These are phyloP conservation scores for Cladosporium oxysporum DNA, from an alignment of 2,329 filamentous ascomycete genomes.

Conservation along the genomic window DNA sequence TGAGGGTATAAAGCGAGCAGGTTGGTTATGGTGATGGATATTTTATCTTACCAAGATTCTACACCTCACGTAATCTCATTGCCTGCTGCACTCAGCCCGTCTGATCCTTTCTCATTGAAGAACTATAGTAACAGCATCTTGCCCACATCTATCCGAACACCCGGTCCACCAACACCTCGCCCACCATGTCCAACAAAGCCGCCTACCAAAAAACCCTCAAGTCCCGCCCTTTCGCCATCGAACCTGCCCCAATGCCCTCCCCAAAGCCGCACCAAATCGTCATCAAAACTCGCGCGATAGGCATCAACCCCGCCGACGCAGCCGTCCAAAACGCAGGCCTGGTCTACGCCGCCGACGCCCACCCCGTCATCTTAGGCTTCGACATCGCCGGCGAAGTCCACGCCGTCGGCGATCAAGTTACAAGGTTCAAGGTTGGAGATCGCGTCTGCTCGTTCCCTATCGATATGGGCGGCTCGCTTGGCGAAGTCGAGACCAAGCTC, in stretches of 20 bases:
- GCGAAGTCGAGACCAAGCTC: slow-evolving; percentile 25
- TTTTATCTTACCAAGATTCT: background rate
- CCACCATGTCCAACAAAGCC: slow-evolving; percentile 16
- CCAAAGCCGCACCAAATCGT: slow-evolving; percentile 36
- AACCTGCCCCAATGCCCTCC: slow-evolving; percentile 26
- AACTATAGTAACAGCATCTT: background rate
- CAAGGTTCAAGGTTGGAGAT: slow-evolving; percentile 28
- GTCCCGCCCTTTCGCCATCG: slow-evolving; percentile 23
- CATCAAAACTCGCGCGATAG: slow-evolving; percentile 40
- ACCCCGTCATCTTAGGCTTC: slow-evolving; percentile 34
- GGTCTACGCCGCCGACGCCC: slow-evolving; percentile 23
- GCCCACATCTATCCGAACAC: background rate
- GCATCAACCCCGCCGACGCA: slow-evolving; percentile 44
- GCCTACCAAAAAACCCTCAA: slow-evolving; percentile 18
- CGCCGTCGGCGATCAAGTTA: slow-evolving; percentile 32
- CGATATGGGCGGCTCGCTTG: slow-evolving; percentile 26
- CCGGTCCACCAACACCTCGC: background rate
- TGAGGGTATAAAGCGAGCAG: background rate
- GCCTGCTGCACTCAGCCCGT: background rate
- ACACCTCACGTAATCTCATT: background rate
- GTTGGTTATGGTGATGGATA: background rate
- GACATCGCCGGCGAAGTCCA: slow-evolving; percentile 34
- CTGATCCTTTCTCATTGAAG: background rate
- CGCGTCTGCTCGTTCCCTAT: slow-evolving; percentile 32
- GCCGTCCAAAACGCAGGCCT: slow-evolving; percentile 35